Evolutionary conservation across 2,329 filamentous ascomycete genomes (phyloP).

Genomic region (Trichoderma harzianum): DNA sequence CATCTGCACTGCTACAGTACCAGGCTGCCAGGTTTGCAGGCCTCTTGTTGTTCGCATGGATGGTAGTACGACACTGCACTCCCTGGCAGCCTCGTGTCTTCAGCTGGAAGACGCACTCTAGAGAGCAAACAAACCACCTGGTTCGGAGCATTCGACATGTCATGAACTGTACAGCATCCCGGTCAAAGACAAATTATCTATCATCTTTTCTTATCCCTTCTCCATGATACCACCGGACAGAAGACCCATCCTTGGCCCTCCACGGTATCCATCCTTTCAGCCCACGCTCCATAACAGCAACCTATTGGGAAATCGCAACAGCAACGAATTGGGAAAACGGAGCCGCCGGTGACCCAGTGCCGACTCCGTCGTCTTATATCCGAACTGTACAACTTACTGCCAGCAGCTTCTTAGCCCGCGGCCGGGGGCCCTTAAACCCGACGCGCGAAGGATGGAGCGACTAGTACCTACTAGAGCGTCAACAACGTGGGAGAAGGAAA

Average conservation of each 20-base stretch:
- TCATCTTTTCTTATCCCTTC: not conserved
- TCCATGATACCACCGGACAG: not conserved
- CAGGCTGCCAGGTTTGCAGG: not conserved
- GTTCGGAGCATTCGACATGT: not conserved
- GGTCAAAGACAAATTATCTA: not conserved
- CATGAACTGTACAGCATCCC: not conserved
- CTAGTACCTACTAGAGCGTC: not conserved
- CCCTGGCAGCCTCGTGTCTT: not conserved
- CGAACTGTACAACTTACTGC: not conserved
- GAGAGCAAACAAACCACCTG: not conserved
- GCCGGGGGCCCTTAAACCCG: conserved; percentile 9
- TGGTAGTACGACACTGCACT: not conserved
- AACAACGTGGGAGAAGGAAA: not conserved
- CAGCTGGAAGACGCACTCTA: not conserved
- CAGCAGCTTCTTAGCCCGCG: not conserved
- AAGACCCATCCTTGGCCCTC: not conserved
- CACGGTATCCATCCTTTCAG: not conserved
- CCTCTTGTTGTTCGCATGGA: not conserved
- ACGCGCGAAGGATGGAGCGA: conserved; percentile 10
- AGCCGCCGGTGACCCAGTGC: not conserved
- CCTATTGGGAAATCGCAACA: not conserved
- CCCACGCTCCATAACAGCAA: not conserved
- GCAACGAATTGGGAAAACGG: not conserved
- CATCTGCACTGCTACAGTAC: not conserved
- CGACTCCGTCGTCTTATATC: conserved; percentile 3